Evolutionary conservation across 2,329 filamentous ascomycete species (phyloP).

Genomic region (Trichophyton simii): DNA sequence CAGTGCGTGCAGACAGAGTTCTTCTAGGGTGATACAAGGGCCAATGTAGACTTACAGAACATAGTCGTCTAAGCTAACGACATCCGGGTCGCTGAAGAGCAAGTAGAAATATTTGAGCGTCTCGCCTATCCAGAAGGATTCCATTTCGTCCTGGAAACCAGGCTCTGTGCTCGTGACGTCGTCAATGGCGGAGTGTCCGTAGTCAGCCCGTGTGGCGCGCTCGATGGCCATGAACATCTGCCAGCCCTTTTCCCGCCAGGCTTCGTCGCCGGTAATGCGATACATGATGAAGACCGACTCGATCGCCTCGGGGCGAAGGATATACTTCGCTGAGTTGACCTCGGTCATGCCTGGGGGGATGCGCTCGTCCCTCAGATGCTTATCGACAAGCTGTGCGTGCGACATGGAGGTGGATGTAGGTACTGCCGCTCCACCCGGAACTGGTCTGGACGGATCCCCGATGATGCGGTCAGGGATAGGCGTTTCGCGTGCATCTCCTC

Average conservation of each 20-base stretch:
- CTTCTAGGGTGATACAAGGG: neutral
- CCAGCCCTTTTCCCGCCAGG: constrained; percentile 75
- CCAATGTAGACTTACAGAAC: constrained; percentile 40
- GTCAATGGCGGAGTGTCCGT: constrained; percentile 48
- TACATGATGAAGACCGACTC: constrained; percentile 86
- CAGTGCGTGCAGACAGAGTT: neutral
- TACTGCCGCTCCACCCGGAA: constrained; percentile 8
- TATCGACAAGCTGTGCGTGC: constrained; percentile 29
- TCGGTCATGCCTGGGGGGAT: constrained; percentile 32
- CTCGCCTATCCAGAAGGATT: constrained; percentile 85
- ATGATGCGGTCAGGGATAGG: constrained; percentile 2
- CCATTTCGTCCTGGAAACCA: constrained; percentile 54
- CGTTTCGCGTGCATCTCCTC: neutral
- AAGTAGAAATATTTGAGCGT: constrained; percentile 89
- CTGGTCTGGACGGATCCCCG: neutral
- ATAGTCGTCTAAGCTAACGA: constrained; percentile 55
- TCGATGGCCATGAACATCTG: constrained; percentile 66
- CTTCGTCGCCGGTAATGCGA: constrained; percentile 67
- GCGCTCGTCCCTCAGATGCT: constrained; percentile 31
- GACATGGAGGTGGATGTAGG: constrained; percentile 20
- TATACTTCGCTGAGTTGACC: constrained; percentile 24
- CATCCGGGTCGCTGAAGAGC: constrained; percentile 55
- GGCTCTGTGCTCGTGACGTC: constrained; percentile 41
- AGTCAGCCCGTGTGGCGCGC: constrained; percentile 50
- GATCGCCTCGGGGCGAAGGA: constrained; percentile 62